phyloP scores from a whole-genome alignment of 1,139 yeast species.

The Nakaseomyces sp. region DNA sequence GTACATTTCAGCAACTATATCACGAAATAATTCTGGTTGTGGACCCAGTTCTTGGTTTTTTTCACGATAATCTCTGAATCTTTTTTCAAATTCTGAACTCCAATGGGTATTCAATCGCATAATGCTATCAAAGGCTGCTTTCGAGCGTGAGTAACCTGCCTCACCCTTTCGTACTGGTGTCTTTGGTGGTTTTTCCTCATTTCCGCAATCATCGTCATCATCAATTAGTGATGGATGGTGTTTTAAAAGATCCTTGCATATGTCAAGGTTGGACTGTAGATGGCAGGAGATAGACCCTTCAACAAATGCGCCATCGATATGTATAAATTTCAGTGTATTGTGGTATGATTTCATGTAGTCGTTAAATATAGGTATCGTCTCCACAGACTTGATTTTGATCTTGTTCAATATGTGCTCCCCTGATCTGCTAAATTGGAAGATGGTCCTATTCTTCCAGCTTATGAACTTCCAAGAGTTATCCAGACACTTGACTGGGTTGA shows the following conservation, averaged over 20 bases:
- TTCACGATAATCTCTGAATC: slow-evolving; percentile 26
- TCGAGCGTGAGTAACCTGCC: neutral
- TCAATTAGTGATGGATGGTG: neutral
- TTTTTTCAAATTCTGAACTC: slow-evolving; percentile 21
- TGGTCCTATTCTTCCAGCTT: slow-evolving; percentile 40
- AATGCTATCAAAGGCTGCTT: slow-evolving; percentile 16
- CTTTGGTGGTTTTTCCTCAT: slow-evolving; percentile 8
- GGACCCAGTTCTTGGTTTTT: slow-evolving; percentile 8
- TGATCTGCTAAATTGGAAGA: slow-evolving; percentile 40
- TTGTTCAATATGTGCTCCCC: slow-evolving; percentile 48
- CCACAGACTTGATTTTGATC: slow-evolving; percentile 38
- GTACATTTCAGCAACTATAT: slow-evolving; percentile 13
- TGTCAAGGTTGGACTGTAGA: slow-evolving; percentile 1
- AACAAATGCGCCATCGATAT: neutral
- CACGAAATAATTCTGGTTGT: slow-evolving; percentile 16
- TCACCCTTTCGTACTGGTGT: slow-evolving; percentile 5
- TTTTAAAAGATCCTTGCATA: neutral
- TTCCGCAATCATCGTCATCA: neutral
- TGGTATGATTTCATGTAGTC: slow-evolving; percentile 27
- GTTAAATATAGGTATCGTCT: slow-evolving; percentile 39
- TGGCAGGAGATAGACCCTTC: neutral
- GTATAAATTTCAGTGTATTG: neutral
- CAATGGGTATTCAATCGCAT: slow-evolving; percentile 22
- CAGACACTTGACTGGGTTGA: slow-evolving; percentile 20
- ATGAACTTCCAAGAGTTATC: slow-evolving; percentile 52